Base-by-base conservation (phyloP, 352 stramenopile genomes). In the Phytopythium vexans region DNA sequence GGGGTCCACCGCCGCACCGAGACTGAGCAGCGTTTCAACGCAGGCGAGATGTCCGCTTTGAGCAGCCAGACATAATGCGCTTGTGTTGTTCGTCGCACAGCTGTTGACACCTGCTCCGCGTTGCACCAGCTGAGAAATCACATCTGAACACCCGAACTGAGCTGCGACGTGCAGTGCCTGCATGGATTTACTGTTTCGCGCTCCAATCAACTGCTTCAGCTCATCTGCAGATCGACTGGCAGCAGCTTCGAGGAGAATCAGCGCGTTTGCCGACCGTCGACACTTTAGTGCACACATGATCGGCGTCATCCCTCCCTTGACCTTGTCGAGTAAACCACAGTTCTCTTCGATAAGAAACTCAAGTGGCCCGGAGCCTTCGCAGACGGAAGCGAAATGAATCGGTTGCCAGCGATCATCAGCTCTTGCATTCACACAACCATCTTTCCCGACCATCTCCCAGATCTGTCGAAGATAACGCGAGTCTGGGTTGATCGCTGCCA, bases 401-500 rank as follows among this genome's bases (percentile, higher is more conserved):
- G 79, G 67, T 41, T 86, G 72, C 35, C 72, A 89, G 0, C 69
- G 66, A 44, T 66, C 54, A 33, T 83, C 70, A 37, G 85, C 78
- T 42, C 88, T 86, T 0, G 71, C 72, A 0, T 27, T 27, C 21
- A 59, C 62, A n/a, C 63, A 62, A 40, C 60, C 76, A 15, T 86
- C 76, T 16, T 74, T 68, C 1, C 81, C 68, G 3, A 64, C 75
- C 7, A 65, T 67, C 6, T 77, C 72, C 75, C 75, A 88, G 15
- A 92, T 50, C 8, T 58, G 53, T 37, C 78, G 58, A 11, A 92
- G 54, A 44, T 89, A 84, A 52, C 71, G 79, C 1, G 58, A 70
- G 33, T 89, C 82, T 3, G 82, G 79, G 16, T 92, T 89, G 49
- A 92, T 88, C 2, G 72, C 70, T 8, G 82, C 78, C 11, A 92